These are phyloP conservation scores for Nitzschia palea DNA, from an alignment of 108 stramenopile species.

Conservation along the genomic window DNA sequence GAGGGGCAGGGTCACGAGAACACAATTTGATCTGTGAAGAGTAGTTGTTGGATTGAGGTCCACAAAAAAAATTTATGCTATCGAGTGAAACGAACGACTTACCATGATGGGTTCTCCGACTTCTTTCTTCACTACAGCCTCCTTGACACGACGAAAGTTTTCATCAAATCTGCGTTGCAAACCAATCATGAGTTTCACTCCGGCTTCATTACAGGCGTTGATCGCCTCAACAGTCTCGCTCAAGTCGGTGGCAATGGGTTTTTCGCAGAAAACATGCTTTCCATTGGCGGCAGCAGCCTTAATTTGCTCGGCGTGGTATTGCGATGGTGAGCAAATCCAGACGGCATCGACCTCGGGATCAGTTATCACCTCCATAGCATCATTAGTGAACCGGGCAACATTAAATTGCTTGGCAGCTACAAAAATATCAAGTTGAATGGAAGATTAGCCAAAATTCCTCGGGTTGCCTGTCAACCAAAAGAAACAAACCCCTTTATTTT, in stretches of 20 bases:
- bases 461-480: not conserved
- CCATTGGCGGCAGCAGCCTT: slow-evolving; percentile 88
- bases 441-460: not conserved
- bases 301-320: slow-evolving; percentile 93
- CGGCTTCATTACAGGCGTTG: slow-evolving; percentile 38
- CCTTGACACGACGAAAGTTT: slow-evolving; percentile 89
- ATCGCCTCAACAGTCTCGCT: slow-evolving; percentile 74
- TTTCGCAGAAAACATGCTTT: slow-evolving; percentile 96
- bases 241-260: slow-evolving; percentile 93
- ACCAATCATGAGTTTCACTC: slow-evolving; percentile 80
- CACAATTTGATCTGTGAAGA: slow-evolving; percentile 75
- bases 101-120: slow-evolving; percentile 89
- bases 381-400: slow-evolving; percentile 80
- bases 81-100: slow-evolving; percentile 14
- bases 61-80: not conserved
- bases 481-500: not conserved
- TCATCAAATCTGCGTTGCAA: slow-evolving; percentile 94
- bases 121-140: slow-evolving; percentile 80
- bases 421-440: no score
- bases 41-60: not conserved
- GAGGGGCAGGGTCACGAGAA: slow-evolving; percentile 93
- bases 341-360: slow-evolving; percentile 95
- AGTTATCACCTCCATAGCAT: slow-evolving; percentile 92
- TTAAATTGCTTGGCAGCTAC: slow-evolving; percentile 82
- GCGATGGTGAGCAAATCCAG: slow-evolving; percentile 96